Base-by-base conservation (phyloP, 345 rosid species). In the Erodium maritimum region DNA sequence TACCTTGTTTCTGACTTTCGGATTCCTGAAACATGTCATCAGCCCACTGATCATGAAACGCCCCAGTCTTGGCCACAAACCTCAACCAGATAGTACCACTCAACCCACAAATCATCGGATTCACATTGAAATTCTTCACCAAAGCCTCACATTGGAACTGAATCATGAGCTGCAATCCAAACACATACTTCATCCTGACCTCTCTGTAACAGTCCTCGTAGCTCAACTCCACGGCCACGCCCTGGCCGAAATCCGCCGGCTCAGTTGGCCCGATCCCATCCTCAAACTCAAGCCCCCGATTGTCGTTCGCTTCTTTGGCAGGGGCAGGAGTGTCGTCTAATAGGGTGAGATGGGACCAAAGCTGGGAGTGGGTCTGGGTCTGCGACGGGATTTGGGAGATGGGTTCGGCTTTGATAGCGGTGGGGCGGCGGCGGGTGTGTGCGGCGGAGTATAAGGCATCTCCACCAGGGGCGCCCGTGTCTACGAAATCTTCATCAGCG, bases 61-160 rank as follows among this genome's bases (percentile, higher is more conserved):
- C 58, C 52, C 83, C 65, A n/a, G 85, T 76, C 19, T 61, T 50
- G 52, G 82, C 73, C 58, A 87, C 61, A 37, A 61, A 81, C 19
- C 87, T 75, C 55, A 83, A 62, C 83, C 87, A 81, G 37, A 85
- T 65, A 4, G 84, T 70, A 24, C 72, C 79, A 17, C 74, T 79
- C 14, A 90, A 63, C 59, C 88, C 93, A 59, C 78, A 65, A 61
- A 87, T 75, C 79, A 85, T 68, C 16, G 87, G 95, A 19, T 77
- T 78, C 11, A 64, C 91, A 19, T 73, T 70, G 22, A 85, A 78
- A 61, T 74, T 72, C 23, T 76, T 78, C 21, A 80, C 91, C 60
- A 91, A 67, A 17, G 86, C 83, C 75, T 80, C 91, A 37, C 91
- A 87, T 52, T 91, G 95, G 61, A 66, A 69, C 67, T 80, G 82